Conservation (phyloP, 2,329 filamentous ascomycete genomes). For the Colletotrichum falcatum region DNA sequence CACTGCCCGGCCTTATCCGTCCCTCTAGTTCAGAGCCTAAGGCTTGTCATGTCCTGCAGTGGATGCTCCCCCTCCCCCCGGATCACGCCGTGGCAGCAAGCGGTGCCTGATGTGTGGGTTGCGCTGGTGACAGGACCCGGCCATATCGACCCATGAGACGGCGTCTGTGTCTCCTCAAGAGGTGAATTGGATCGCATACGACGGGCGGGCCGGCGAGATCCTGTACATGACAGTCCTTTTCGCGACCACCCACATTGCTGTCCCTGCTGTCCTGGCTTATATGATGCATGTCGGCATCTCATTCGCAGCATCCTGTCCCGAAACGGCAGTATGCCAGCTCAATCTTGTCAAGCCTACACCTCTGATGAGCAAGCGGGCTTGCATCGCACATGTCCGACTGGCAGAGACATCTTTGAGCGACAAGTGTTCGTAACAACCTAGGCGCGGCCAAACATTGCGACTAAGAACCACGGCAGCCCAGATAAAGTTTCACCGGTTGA, state of each 20-base stretch:
- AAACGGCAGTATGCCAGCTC: slow-evolving; percentile 22
- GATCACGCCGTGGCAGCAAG: slow-evolving; percentile 2
- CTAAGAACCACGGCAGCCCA: slow-evolving; percentile 5
- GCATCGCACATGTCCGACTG: slow-evolving; percentile 33
- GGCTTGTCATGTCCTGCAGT: slow-evolving; percentile 11
- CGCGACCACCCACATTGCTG: slow-evolving; percentile 7
- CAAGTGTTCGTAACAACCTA: not conserved
- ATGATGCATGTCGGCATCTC: slow-evolving; percentile 35
- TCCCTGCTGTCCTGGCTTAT: not conserved
- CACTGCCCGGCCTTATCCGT: slow-evolving; percentile 39
- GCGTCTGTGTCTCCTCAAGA: slow-evolving; percentile 18
- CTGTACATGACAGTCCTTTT: slow-evolving; percentile 8
- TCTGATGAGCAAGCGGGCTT: slow-evolving; percentile 21
- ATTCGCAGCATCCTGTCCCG: slow-evolving; percentile 17
- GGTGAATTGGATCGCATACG: slow-evolving; percentile 14
- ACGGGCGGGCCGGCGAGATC: slow-evolving; percentile 19
- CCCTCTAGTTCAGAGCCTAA: slow-evolving; percentile 9
- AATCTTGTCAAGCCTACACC: slow-evolving; percentile 16
- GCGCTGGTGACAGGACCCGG: slow-evolving; percentile 16
- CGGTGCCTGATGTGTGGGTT: slow-evolving; percentile 27
- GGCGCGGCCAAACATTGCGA: slow-evolving; percentile 19
- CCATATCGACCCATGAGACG: slow-evolving; percentile 3
- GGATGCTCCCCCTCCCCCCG: too few relatives aligned
- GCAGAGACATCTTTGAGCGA: slow-evolving; percentile 20
- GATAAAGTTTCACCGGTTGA: slow-evolving; percentile 29